Evolutionary conservation across 2,329 filamentous ascomycete genomes (phyloP), one percentile per base, ranked within the genome.

Genomic region (Fusarium ramigenum): DNA sequence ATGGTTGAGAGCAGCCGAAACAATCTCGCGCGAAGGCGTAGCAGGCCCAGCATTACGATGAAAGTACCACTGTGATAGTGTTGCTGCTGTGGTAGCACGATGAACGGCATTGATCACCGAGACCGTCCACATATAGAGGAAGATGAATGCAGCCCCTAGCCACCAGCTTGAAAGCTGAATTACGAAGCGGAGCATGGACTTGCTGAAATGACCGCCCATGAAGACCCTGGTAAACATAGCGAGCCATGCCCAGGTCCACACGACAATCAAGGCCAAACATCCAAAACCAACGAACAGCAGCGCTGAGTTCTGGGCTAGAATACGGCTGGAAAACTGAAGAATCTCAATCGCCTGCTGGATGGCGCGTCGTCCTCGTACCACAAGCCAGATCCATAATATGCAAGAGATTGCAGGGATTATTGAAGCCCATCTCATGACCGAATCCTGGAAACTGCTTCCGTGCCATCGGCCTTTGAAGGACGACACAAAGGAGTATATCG

Each of bases 21-120:
- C 94, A 53, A 98, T 92, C 62, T 95, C 92, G 63, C 88, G 87
- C 2, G 94, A 95, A 2, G 93, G 91, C 5, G 95, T 91, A 14
- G 92, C 87, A 9, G 96, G 94, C 16, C 91, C 89, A 9, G 91
- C 91, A 77, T 97, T 93, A 71, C 96, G 94, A 82, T 98, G 96
- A 82, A 98, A 99, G 83, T 99, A 99, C 96, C 96, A 99, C 82
- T 99, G 96, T 44, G 94, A 97, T 30, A 98, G 96, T 2, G 96
- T 97, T 16, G 96, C 96, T 30, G 95, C 96, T 19, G 96, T 97
- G 21, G 95, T 96, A 28, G 94, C 92, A 66, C 96, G 92, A 81
- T 99, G 96, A 28, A 98, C 89, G 23, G 94, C 95, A 64, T 94
- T 92, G 79, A 97, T 91, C 64, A 98, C 90, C 5, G 93, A 93